A percentile compares a stretch with the other conserved stretches of the same genome.
Evolutionary conservation across 148 eudicot genomes (phyloP).

Genomic region (Vaccinium corymbosum): DNA sequence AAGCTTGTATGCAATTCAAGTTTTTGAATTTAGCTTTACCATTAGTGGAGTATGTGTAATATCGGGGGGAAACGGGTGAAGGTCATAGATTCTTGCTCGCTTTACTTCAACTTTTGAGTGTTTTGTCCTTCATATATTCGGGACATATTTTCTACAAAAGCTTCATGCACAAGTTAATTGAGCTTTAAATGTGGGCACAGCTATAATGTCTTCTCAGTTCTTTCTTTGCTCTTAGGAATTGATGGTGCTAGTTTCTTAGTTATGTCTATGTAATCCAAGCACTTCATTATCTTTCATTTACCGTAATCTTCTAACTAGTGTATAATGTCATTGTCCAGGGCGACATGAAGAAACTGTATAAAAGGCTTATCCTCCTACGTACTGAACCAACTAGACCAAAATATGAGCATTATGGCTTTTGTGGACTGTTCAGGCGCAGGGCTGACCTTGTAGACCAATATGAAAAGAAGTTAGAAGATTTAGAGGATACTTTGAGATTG

Average conservation of each 20-base stretch:
- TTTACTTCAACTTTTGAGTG: neutral
- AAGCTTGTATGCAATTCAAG: neutral
- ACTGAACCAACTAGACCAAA: slow-evolving; percentile 31
- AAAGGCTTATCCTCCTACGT: slow-evolving; percentile 43
- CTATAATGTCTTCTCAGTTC: neutral
- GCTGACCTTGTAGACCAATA: slow-evolving; percentile 52
- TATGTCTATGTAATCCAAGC: neutral
- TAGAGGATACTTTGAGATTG: slow-evolving; percentile 59
- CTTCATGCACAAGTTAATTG: neutral
- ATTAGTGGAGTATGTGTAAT: neutral
- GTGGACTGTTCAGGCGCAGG: slow-evolving; percentile 49
- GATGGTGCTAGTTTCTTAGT: neutral
- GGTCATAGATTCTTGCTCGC: slow-evolving; percentile 5
- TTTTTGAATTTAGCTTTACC: neutral
- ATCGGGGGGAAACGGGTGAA: neutral
- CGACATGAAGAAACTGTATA: slow-evolving; percentile 50
- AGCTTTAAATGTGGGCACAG: neutral
- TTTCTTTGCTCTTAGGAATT: neutral
- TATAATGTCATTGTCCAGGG: slow-evolving; percentile 29
- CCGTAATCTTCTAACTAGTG: neutral
- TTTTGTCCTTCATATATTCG: neutral
- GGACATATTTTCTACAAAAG: neutral
- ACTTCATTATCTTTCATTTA: slow-evolving; percentile 3
- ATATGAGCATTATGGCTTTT: slow-evolving; percentile 30
- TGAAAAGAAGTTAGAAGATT: slow-evolving; percentile 69